These are phyloP conservation scores for Neofusicoccum cordaticola DNA, from an alignment of 2,329 filamentous ascomycete genomes.

Conservation along the genomic window DNA sequence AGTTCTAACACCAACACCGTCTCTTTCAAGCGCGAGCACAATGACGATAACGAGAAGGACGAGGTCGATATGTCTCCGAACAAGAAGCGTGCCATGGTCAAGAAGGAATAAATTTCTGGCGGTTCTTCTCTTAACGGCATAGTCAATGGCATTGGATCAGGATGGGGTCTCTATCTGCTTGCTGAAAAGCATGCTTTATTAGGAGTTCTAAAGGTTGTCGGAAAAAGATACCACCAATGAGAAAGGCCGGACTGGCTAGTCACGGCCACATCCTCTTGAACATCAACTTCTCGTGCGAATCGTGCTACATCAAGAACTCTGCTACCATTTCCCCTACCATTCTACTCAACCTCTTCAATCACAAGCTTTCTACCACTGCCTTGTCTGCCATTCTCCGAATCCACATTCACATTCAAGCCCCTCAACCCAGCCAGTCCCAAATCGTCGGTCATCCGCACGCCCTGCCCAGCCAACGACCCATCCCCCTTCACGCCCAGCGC, in stretches of 20 bases:
- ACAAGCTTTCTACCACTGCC: conserved; percentile 40
- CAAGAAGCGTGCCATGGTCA: background rate
- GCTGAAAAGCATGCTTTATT: background rate
- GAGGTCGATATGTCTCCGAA: background rate
- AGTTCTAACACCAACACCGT: too few species aligned
- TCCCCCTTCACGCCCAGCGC: conserved; percentile 42
- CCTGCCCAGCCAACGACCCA: conserved; percentile 16
- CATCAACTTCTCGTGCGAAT: background rate
- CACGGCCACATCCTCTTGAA: background rate
- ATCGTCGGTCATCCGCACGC: conserved; percentile 14
- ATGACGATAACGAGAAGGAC: background rate
- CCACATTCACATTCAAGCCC: conserved; percentile 42
- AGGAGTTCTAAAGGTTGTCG: background rate
- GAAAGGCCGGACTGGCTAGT: background rate
- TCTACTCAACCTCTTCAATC: conserved; percentile 61
- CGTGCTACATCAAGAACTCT: background rate
- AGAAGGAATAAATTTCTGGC: background rate
- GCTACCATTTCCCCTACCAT: background rate
- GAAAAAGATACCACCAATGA: background rate
- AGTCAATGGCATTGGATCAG: background rate
- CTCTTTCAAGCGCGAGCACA: background rate
- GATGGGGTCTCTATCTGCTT: background rate
- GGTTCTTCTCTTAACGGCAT: background rate
- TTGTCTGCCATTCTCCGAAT: background rate
- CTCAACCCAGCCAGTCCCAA: conserved; percentile 40